Evolutionary conservation across 1,284 basidiomycete genomes (phyloP).

Genomic region (Leccinum pachyderme): DNA sequence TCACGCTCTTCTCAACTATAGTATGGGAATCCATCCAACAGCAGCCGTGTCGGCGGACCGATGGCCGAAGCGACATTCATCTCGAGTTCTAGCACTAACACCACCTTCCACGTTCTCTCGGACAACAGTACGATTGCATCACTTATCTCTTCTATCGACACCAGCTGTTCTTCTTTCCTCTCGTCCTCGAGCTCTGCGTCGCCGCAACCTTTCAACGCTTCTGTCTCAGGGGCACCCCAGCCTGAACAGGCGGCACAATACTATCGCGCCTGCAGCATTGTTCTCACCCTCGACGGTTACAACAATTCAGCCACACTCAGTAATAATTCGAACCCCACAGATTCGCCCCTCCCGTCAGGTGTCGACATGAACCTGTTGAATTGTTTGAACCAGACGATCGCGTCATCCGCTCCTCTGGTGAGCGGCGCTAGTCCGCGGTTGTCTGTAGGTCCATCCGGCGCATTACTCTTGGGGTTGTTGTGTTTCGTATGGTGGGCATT

Average conservation of each 20-base stretch:
- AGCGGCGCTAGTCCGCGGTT: conserved; percentile 15
- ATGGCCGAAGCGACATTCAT: conserved; percentile 50
- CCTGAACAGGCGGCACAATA: conserved; percentile 41
- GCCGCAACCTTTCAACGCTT: conserved; percentile 21
- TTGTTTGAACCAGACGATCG: conserved; percentile 48
- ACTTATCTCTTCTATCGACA: conserved; percentile 45
- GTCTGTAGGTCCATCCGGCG: conserved; percentile 3
- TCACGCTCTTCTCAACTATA: conserved; percentile 21
- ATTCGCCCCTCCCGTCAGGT: conserved; percentile 36
- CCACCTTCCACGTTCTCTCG: conserved; percentile 52
- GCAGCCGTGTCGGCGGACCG: conserved; percentile 57
- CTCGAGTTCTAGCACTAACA: conserved; percentile 36
- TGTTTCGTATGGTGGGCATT: conserved; percentile 20
- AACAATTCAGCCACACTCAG: conserved; percentile 38
- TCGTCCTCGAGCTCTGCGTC: conserved; percentile 22
- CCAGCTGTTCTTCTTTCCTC: conserved; percentile 44
- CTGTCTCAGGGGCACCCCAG: conserved; percentile 13
- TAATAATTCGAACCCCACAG: conserved; percentile 28
- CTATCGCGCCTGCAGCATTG: conserved; percentile 39
- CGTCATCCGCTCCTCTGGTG: conserved; percentile 37
- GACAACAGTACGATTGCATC: conserved; percentile 55
- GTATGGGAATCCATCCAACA: conserved; percentile 55
- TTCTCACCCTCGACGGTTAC: conserved; percentile 44
- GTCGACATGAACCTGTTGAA: conserved; percentile 39
- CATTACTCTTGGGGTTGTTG: conserved; percentile 11